Conservation (phyloP, 1,284 basidiomycete species). For the Ganoderma resinaceum region DNA sequence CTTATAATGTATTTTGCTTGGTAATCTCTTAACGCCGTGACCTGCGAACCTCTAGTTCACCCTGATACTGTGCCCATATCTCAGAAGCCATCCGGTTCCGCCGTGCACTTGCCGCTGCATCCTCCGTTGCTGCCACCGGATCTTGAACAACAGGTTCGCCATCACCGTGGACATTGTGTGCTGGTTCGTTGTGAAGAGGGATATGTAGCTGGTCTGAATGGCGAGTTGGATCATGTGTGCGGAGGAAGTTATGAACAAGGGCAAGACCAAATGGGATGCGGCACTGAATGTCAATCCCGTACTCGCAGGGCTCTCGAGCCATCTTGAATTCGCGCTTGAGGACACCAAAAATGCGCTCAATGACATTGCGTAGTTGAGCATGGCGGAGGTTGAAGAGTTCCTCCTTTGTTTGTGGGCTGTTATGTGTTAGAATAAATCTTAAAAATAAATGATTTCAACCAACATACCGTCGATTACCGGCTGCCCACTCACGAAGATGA, state of each 20-base stretch:
- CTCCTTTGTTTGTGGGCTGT: constrained; percentile 42
- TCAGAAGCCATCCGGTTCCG: no score
- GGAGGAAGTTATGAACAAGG: constrained; percentile 38
- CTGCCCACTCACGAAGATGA: no score
- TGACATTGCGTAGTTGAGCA: constrained; percentile 44
- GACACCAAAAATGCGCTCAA: constrained; percentile 52
- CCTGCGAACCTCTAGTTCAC: background rate
- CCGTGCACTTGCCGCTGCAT: no score
- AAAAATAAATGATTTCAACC: background rate
- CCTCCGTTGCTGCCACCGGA: no score
- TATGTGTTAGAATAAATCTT: background rate
- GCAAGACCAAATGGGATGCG: constrained; percentile 28
- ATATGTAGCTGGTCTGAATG: constrained; percentile 10
- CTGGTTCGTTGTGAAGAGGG: background rate
- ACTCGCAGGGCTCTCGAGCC: constrained; percentile 24
- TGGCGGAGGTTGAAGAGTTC: constrained; percentile 52
- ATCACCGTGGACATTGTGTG: no score
- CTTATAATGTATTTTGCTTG: no score
- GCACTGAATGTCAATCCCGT: constrained; percentile 31
- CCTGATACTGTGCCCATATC: constrained; percentile 33
- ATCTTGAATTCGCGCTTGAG: constrained; percentile 39
- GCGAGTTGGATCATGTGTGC: constrained; percentile 27
- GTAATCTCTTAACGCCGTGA: no score
- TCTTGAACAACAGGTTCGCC: no score
- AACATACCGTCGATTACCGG: no score